Evolutionary conservation across 352 stramenopile species (phyloP).

Genomic region (Plasmopara halstedii): DNA sequence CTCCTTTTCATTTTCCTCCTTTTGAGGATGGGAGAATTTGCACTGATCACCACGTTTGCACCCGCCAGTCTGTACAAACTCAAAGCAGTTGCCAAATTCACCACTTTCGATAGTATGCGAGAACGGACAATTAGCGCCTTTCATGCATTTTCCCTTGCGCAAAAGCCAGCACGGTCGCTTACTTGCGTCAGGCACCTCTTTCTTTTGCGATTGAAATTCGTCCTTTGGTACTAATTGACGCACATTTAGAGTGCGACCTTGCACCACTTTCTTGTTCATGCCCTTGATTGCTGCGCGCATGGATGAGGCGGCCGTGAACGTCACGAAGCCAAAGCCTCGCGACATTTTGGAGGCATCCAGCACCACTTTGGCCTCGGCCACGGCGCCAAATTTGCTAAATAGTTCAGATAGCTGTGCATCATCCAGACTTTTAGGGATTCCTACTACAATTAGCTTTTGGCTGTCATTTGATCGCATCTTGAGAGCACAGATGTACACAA

Average conservation of each 20-base stretch:
- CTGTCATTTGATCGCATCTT: slow-evolving; percentile 67
- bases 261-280: slow-evolving; percentile 68
- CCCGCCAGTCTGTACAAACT: slow-evolving; percentile 61
- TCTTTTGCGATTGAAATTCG: slow-evolving; percentile 46
- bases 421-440: slow-evolving; percentile 68
- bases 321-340: slow-evolving; percentile 78
- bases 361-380: slow-evolving; percentile 72
- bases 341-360: slow-evolving; percentile 55
- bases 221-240: slow-evolving; percentile 67
- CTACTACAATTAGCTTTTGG: slow-evolving; percentile 82
- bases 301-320: slow-evolving; percentile 57
- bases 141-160: slow-evolving; percentile 73
- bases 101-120: slow-evolving; percentile 66
- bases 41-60: slow-evolving; percentile 69
- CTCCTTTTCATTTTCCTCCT: slow-evolving; percentile 6
- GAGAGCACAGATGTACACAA: not conserved
- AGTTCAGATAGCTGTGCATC: slow-evolving; percentile 57
- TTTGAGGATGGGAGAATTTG: slow-evolving; percentile 51
- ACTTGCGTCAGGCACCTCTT: slow-evolving; percentile 26
- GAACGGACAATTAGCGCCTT: slow-evolving; percentile 60
- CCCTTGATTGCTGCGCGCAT: slow-evolving; percentile 67
- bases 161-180: slow-evolving; percentile 62
- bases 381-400: slow-evolving; percentile 63
- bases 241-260: slow-evolving; percentile 70
- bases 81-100: slow-evolving; percentile 74